Evolutionary conservation across 208 protist species (phyloP), one percentile per base, ranked within the genome.

Genomic region (Leishmania major): DNA sequence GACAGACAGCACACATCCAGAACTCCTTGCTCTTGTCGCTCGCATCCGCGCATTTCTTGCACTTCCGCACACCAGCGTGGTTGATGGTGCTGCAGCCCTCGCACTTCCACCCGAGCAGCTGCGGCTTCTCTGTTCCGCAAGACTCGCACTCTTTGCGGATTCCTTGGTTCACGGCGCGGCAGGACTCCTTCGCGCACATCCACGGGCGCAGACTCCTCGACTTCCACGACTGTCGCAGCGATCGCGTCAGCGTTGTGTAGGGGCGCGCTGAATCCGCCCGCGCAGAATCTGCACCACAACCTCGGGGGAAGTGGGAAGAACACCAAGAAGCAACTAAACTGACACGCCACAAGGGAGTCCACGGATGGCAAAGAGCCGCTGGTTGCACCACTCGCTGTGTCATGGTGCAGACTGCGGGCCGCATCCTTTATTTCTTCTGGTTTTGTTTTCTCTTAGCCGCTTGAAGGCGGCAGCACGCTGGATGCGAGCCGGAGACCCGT

Each of bases 1-100:
- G 82, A 81, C 94, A 97, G 25, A 85, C 89, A 19, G 91, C 88
- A 79, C 94, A 97, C 93, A 96, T 95, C 92, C 93, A 97, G 77
- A 92, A 96, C 25, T 88, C 90, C 5, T 69, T 83, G 77, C 93
- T 97, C 28, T 75, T 67, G 40, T 89, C 86, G 17, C 64, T 37
- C 35, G 87, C 72, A 17, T 84, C 82, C 19, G 81, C 77, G 78
- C 94, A 97, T 55, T 85, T 84, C 72, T 94, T 95, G 82, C 94
- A 97, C 69, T 84, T 75, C 75, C 92, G 95, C 47, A 97, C 92
- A 0, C 94, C 94, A 49, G 88, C 85, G 81, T 92, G 87, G 79
- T 97, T 97, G 13, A 79, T 79, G 3, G 85, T 89, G 40, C 75
- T 78, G 75, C 94, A 97, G 22, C 86, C 83, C 59, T 89, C 87